Base-by-base conservation (phyloP, 1,284 basidiomycete genomes). In the Afroboletus lepidellus region DNA sequence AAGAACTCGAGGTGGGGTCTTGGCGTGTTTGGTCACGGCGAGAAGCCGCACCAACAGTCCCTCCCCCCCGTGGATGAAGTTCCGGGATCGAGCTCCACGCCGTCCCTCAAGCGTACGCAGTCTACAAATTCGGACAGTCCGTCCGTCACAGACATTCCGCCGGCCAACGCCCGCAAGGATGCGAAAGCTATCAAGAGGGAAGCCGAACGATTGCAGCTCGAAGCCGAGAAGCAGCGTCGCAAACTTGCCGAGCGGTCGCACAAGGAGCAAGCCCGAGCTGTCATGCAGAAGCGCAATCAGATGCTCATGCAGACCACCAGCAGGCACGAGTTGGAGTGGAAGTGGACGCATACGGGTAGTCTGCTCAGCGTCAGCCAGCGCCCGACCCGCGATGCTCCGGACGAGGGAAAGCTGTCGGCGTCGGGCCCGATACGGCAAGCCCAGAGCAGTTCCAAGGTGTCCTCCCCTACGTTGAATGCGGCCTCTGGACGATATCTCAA, bases 111-210 rank as follows among this genome's bases (percentile, higher is more conserved):
- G 73, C 90, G 93, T 37, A 85, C 90, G 3, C 89, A 92, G 62
- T 92, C 92, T 15, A 85, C 87, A 41, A 87, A 86, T 60, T 85
- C 83, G 23, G 88, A 90, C 63, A 83, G 84, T 63, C 78, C 75
- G 50, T 85, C 84, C 7, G 62, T 82, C 51, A 77, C 77, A 39
- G 85, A 87, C 53, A 66, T 73, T 21, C 78, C 78, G 29, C 76
- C 76, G 23, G 62, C 72, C 43, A 75, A 72, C 42, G 71, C 69
- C 37, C 64, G 70, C 48, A 73, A 75, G 54, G 92, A 96, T 66
- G 78, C 86, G 53, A 94, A 95, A 76, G 87, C 90, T 72, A 79
- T 84, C 57, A 94, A 93, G 78, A 94, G 95, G 76, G 91, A 95
- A 71, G 91, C 90, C 1, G 89, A 94, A 69, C 81, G 85, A 46